phyloP scores from a whole-genome alignment of 2,329 filamentous ascomycete genomes.

The Aquanectria penicillioides region DNA sequence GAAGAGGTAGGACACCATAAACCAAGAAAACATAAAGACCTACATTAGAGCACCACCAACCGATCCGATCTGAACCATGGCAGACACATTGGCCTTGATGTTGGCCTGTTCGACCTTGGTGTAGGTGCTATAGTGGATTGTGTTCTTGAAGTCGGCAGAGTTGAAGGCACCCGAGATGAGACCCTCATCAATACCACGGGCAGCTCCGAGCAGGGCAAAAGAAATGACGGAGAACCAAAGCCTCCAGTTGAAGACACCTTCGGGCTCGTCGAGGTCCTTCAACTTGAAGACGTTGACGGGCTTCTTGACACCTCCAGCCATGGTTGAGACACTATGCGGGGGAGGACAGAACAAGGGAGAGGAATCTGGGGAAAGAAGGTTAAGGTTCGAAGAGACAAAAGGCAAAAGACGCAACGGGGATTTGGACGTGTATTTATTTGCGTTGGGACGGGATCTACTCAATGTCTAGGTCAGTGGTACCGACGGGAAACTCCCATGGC shows the following conservation, averaged over 20 bases:
- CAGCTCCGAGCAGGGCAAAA: constrained; percentile 80
- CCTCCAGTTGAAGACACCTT: constrained; percentile 79
- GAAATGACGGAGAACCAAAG: constrained; percentile 81
- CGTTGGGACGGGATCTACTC: background rate
- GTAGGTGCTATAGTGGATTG: constrained; percentile 67
- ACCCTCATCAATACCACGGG: constrained; percentile 83
- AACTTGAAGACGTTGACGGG: constrained; percentile 72
- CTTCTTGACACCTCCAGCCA: constrained; percentile 64
- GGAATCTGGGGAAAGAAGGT: background rate
- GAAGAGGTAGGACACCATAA: no score
- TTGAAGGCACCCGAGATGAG: constrained; percentile 78
- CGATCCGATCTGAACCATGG: constrained; percentile 84
- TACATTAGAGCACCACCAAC: constrained; percentile 74
- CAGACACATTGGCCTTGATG: constrained; percentile 79
- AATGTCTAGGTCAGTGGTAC: background rate
- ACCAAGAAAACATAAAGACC: constrained; percentile 32
- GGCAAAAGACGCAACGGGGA: background rate
- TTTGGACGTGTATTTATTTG: constrained; percentile 3
- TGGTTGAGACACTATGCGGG: constrained; percentile 38
- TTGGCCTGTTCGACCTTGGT: constrained; percentile 66
- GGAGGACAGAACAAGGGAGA: background rate
- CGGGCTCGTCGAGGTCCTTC: constrained; percentile 72
- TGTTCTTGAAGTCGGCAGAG: constrained; percentile 69
- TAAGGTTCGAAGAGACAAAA: background rate
- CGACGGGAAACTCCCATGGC: background rate